Base-by-base conservation (phyloP, 2,329 filamentous ascomycete species). In the Coniochaeta ligniaria region DNA sequence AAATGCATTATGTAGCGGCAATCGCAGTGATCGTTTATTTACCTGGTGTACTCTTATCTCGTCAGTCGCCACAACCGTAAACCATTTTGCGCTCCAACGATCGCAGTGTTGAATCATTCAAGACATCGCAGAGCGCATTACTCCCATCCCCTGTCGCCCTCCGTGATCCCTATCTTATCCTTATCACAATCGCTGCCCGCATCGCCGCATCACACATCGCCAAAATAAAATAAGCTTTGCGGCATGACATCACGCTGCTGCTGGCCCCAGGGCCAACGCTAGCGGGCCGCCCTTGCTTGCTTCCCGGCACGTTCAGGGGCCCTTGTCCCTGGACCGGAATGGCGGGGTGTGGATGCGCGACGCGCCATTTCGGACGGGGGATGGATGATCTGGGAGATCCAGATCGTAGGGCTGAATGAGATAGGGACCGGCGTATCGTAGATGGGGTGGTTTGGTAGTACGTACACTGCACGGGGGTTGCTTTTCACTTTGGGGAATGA, bases 191-290 rank as follows among this genome's bases (percentile, higher is more conserved):
- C 47, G 47, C 20, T 24, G 20, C n/a, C n/a, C n/a, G 17, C 41
- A 22, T 6, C 5, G 5, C 20, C 11, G 20, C 45, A 14, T 26
- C 22, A 26, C 22, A 26, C 45, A 50, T 26, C 24, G 9, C 45
- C 47, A 28, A 52, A 52, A 52, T 31, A 52, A 31, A 28, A 28
- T 52, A 52, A 52, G 47, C 47, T 52, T 52, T 31, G 43, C 43
- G 47, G 47, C 11, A 52, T 61, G 60, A 61, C 56, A 59, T 61
- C 60, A 61, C 56, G 33, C 33, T 38, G 60, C 60, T 22, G 60
- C 17, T 26, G 33, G 14, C 20, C 20, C 26, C 14, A 11, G 11
- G 33, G 20, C 33, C 58, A 14, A 24, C 35, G 41, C 57, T 52
- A 52, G 24, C 47, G 47, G 47, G 22, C 47, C 47, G 47, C 16